Evolutionary conservation across 352 stramenopile species (phyloP), one percentile per base, ranked within the genome.

Genomic region (Pythium grandisporangium): DNA sequence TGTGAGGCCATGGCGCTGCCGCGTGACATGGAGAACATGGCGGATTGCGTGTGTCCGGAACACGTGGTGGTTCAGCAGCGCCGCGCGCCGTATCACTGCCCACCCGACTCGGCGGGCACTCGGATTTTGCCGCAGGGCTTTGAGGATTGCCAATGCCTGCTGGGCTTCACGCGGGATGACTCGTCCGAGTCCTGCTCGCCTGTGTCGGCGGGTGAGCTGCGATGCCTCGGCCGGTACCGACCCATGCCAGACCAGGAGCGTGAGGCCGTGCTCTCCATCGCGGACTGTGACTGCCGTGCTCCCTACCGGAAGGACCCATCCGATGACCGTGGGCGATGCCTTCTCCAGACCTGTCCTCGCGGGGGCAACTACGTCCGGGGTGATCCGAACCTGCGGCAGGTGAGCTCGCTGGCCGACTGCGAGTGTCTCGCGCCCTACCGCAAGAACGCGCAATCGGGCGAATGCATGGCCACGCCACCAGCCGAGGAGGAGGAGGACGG

Each of bases 231-330:
- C 0, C 60, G 71, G 21, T 93, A 90, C 62, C 65, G 56, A 17
- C 55, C 59, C 42, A 76, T 69, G 25, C 30, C 51, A 6, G 61
- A 58, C 4, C 23, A 60, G 1, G 13, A 37, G 3, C 37, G 45
- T 3, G 52, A 71, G 13, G 42, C 51, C n/a, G n/a, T n/a, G n/a
- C n/a, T n/a, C n/a, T 87, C 76, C 5, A 47, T 82, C 32, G 59
- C 57, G 1, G 79, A 90, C 63, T 93, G 79, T 39, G 69, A 78
- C 53, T 93, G 79, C 37, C 55, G 71, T 22, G 56, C 61, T 6
- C 79, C 79, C 24, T 93, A 93, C 59, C 65, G 61, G 29, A 89
- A 87, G 30, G 66, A 88, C 26, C n/a, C n/a, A n/a, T n/a, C n/a
- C n/a, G 48, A 66, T 4, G 53, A 53, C 16, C 79, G 67, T 2